Conservation (phyloP, 495 filamentous ascomycete genomes). For the Trichoderma reesei region DNA sequence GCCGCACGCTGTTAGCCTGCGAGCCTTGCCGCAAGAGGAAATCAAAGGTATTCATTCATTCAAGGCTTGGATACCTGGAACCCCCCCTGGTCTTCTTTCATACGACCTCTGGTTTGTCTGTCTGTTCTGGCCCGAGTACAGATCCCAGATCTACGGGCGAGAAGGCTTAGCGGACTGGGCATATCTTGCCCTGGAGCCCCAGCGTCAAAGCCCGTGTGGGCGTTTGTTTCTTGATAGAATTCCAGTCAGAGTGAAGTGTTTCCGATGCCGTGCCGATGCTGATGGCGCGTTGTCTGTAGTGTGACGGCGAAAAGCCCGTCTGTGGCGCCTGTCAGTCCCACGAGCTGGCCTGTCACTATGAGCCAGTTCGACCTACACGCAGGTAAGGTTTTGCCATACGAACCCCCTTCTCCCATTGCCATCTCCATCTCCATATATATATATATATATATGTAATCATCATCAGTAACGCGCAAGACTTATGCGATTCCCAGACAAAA, state of each 20-base stretch:
- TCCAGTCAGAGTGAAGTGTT: too few relatives aligned
- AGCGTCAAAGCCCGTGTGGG: too few relatives aligned
- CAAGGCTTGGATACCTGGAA: too few relatives aligned
- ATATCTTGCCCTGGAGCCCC: too few relatives aligned
- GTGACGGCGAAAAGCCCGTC: constrained; percentile 4
- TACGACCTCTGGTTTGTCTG: too few relatives aligned
- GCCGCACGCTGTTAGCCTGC: constrained; percentile 3
- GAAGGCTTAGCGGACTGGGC: background rate
- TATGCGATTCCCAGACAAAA: background rate
- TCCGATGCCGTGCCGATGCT: background rate
- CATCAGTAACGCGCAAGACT: too few relatives aligned
- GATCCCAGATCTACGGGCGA: too few relatives aligned
- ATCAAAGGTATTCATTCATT: background rate
- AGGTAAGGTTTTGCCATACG: too few relatives aligned
- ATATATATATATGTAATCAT: background rate
- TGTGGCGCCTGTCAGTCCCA: constrained; percentile 6
- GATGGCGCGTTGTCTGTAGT: background rate
- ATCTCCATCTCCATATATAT: background rate
- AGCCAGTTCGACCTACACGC: background rate
- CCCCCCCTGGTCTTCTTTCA: background rate
- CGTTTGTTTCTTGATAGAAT: too few relatives aligned
- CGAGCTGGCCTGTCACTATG: background rate
- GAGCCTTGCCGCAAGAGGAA: constrained; percentile 9
- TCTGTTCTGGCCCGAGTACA: too few relatives aligned
- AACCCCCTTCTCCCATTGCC: background rate